Evolutionary conservation across 2,329 filamentous ascomycete species (phyloP).

Genomic region (Capronia americana): DNA sequence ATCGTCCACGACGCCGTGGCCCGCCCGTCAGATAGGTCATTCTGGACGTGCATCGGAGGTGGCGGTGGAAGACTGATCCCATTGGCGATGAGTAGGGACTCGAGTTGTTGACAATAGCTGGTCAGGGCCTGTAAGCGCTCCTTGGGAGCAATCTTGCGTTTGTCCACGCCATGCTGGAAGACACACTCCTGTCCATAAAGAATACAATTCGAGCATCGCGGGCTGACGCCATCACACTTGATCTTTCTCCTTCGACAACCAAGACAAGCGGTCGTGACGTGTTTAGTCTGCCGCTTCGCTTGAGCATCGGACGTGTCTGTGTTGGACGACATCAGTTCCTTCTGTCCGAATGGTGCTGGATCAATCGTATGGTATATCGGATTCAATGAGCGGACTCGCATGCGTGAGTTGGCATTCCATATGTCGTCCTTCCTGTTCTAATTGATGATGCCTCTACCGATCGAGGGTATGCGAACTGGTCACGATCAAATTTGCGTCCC

Average conservation of each 20-base stretch:
- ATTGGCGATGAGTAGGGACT: slow-evolving; percentile 21
- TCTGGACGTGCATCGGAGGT: slow-evolving; percentile 25
- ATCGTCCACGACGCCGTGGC: neutral
- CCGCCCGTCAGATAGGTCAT: neutral
- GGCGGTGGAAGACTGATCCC: slow-evolving; percentile 24
- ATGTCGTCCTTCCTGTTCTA: neutral
- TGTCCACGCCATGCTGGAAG: slow-evolving; percentile 30
- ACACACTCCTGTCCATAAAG: slow-evolving; percentile 31
- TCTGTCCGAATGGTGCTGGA: neutral
- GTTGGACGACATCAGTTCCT: slow-evolving; percentile 13
- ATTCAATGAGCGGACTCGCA: neutral
- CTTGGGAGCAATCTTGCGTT: slow-evolving; percentile 34
- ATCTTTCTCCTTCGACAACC: slow-evolving; percentile 39
- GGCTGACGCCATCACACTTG: slow-evolving; percentile 39
- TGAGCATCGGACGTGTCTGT: slow-evolving; percentile 5
- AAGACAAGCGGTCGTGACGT: slow-evolving; percentile 36
- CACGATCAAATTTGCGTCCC: neutral
- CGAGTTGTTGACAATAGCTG: slow-evolving; percentile 28
- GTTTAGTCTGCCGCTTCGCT: slow-evolving; percentile 25
- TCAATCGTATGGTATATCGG: neutral
- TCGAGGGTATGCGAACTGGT: neutral
- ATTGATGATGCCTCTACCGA: neutral
- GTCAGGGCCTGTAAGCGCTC: slow-evolving; percentile 29
- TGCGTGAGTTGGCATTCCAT: slow-evolving; percentile 1
- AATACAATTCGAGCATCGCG: slow-evolving; percentile 39